Conservation (phyloP, 176 grass and related monocot genomes). For the Cenchrus fungigraminus region DNA sequence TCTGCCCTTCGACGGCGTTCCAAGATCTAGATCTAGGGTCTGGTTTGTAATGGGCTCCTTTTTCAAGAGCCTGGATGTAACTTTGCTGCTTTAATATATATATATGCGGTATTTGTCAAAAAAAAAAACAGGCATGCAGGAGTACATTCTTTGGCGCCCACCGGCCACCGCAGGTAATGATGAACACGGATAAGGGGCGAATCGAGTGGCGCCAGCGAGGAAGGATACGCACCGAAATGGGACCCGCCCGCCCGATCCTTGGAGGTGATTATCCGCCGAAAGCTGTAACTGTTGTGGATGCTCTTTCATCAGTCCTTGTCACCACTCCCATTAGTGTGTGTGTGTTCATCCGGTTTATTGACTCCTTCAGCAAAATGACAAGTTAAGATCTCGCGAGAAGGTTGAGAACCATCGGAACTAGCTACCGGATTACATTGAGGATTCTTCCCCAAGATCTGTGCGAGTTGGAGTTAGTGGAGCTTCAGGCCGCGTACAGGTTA, state of each 20-base stretch:
- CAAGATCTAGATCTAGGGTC: too few species aligned
- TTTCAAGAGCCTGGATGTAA: too few species aligned
- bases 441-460: background rate
- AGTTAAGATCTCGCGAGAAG: background rate
- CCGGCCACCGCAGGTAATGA: background rate
- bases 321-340: too few species aligned
- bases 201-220: background rate
- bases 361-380: too few species aligned
- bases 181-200: background rate
- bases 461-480: background rate
- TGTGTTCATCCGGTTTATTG: background rate
- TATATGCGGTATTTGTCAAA: too few species aligned
- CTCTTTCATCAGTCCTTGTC: background rate
- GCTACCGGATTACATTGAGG: background rate
- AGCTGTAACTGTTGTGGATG: conserved; percentile 23
- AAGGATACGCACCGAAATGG: background rate
- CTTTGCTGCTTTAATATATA: too few species aligned
- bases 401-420: background rate
- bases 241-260: background rate
- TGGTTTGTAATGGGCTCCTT: too few species aligned
- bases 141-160: background rate
- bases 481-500: background rate
- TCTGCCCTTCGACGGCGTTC: too few species aligned
- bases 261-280: conserved; percentile 39
- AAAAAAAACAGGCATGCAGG: too few species aligned